phyloP scores from a whole-genome alignment of 345 rosid species.

The Heritiera littoralis region DNA sequence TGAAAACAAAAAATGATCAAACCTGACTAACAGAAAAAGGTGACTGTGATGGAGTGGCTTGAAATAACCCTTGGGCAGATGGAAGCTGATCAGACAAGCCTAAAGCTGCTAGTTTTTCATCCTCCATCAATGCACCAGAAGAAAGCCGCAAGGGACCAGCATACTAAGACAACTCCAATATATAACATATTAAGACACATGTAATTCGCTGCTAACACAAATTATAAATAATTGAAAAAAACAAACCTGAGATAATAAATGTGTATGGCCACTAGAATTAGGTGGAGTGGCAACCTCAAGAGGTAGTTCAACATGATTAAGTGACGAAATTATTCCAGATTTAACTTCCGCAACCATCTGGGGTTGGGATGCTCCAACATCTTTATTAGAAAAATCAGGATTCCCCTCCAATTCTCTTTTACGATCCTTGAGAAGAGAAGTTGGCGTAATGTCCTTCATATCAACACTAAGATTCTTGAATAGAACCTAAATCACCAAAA shows the following conservation, averaged over 20 bases:
- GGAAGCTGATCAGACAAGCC: slow-evolving; percentile 86
- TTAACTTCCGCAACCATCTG: slow-evolving; percentile 76
- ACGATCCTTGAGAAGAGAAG: slow-evolving; percentile 87
- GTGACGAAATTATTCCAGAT: slow-evolving; percentile 58
- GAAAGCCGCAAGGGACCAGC: slow-evolving; percentile 64
- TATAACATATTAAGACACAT: not conserved
- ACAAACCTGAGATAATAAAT: slow-evolving; percentile 77
- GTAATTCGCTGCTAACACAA: not conserved
- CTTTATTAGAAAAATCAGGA: slow-evolving; percentile 96
- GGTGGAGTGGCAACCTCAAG: slow-evolving; percentile 67
- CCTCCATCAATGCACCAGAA: slow-evolving; percentile 69
- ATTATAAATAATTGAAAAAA: slow-evolving; percentile 14
- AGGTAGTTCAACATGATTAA: slow-evolving; percentile 72
- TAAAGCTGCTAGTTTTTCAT: slow-evolving; percentile 72
- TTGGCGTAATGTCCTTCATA: slow-evolving; percentile 83
- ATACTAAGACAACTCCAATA: slow-evolving; percentile 50
- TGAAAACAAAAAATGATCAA: not conserved
- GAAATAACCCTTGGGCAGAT: slow-evolving; percentile 77
- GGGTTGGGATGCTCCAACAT: slow-evolving; percentile 69
- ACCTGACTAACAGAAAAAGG: slow-evolving; percentile 75
- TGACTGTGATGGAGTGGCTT: slow-evolving; percentile 66
- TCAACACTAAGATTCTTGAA: slow-evolving; percentile 91
- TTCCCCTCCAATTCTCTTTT: slow-evolving; percentile 93
- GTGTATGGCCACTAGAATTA: slow-evolving; percentile 62
- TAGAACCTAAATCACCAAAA: slow-evolving; percentile 56